Base-by-base conservation (phyloP, 345 rosid genomes). In the Camelina hispida region DNA sequence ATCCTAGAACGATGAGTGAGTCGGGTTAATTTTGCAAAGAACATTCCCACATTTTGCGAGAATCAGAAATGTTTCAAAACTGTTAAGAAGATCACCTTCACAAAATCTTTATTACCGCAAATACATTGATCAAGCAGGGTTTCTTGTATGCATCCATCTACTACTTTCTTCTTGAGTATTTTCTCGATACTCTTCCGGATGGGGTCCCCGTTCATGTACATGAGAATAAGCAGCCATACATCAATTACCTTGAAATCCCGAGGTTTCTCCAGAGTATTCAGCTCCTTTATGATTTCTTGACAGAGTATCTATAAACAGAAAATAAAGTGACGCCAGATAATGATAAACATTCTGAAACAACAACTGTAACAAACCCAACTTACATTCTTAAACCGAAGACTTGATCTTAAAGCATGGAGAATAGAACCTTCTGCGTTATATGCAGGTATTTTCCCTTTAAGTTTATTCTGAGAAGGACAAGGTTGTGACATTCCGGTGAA, bases 331-430 rank as follows among this genome's bases (percentile, higher is more conserved):
- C 44, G 12, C 52, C 12, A 56, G 59, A 58, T 28, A 46, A 43
- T 30, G 40, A 55, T 43, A 28, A 13, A 79, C 30, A 61, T 66
- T 77, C 35, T 51, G 23, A 48, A 70, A 48, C 59, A 62, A 66
- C 59, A 64, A 66, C 59, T 17, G 1, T 52, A 58, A 35, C 40
- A 12, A 30, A 68, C 43, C 52, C 32, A 32, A 77, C 90, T 80
- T 77, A 89, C 97, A 59, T 83, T 89, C 79, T 89, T 89, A 81
- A 89, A 92, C 23, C 90, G 83, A 72, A 92, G 87, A 75, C 93
- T 89, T 62, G 95, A 85, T 82, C 89, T 80, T 81, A 92, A 82
- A 54, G 91, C 88, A 78, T 88, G 86, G 50, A 92, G 86, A 82
- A 89, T 80, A 69, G 89, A 86, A 17, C 87, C 89, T 80, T 88